Evolutionary conservation across 1,139 yeast genomes (phyloP), one percentile per base, ranked within the genome.

Genomic region (Candida sp.): DNA sequence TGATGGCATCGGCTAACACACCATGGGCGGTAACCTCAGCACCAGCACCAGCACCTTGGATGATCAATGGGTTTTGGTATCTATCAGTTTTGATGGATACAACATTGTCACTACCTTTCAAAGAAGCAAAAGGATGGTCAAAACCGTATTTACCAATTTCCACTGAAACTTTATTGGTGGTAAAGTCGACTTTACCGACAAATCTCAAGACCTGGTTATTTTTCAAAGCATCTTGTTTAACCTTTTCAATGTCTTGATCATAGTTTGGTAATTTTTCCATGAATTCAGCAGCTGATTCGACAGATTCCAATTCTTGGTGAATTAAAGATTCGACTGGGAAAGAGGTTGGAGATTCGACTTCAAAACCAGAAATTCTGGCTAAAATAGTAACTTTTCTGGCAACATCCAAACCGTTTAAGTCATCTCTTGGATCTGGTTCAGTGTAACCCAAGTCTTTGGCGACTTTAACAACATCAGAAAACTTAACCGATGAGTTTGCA

Each of bases 41-140:
- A 68, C 99, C 99, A 32, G 99, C 99, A 66, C 97, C 99, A 36
- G 99, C 99, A 67, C 99, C 99, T 75, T 93, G 99, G 54, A 93
- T 79, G 52, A 93, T 86, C 64, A 93, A 77, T 45, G 99, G 99
- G 66, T 88, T 89, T 39, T 87, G 80, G 68, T 93, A 93, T 71
- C 99, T 87, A 57, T 87, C 82, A 32, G 97, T 85, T 64, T 84
- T 86, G 69, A 93, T 87, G 19, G 97, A 82, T 49, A 95, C 87
- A 47, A 95, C 97, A 61, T 95, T 95, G 64, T 93, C 98, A 51
- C 97, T 87, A 40, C 98, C 98, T 72, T 88, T 87, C 63, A 95
- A 79, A 3, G 96, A 79, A 38, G 99, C 98, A 62, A 93, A 95
- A 43, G 99, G 98, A 63, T 93, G 99, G 52, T 95, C 86, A 48